Evolutionary conservation across 371 early-diverging fungal species (phyloP).

Genomic region (Mortierella sp.): DNA sequence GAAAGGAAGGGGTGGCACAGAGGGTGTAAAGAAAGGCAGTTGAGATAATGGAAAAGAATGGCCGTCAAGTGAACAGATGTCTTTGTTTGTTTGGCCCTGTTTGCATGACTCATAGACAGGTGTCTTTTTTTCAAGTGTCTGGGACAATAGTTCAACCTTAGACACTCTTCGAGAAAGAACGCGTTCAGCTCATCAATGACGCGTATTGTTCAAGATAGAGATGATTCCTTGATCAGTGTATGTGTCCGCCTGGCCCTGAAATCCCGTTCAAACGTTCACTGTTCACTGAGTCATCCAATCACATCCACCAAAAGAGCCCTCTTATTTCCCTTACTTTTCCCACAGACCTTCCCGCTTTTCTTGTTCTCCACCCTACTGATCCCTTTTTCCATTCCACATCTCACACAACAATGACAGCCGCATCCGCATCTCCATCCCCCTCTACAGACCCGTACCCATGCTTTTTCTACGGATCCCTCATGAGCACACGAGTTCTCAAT

Average conservation of each 20-base stretch:
- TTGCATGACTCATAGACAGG: too few relatives aligned
- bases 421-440: neutral
- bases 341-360: too few relatives aligned
- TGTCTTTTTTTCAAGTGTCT: too few relatives aligned
- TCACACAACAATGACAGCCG: constrained; percentile 23
- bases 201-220: too few relatives aligned
- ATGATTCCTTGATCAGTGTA: too few relatives aligned
- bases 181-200: too few relatives aligned
- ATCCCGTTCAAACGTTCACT: neutral
- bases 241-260: neutral
- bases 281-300: neutral
- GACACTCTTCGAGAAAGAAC: too few relatives aligned
- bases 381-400: neutral
- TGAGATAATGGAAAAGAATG: neutral
- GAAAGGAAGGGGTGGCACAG: too few relatives aligned
- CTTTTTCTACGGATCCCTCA: constrained; percentile 56
- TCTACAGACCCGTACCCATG: constrained; percentile 38
- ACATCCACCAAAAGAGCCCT: neutral
- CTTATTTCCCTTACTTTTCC: neutral
- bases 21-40: neutral
- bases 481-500: constrained; percentile 40
- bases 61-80: neutral
- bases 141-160: too few relatives aligned
- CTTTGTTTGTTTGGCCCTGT: too few relatives aligned
- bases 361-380: neutral